Evolutionary conservation across 352 stramenopile genomes (phyloP).

Genomic region (Plasmopara viticola): DNA sequence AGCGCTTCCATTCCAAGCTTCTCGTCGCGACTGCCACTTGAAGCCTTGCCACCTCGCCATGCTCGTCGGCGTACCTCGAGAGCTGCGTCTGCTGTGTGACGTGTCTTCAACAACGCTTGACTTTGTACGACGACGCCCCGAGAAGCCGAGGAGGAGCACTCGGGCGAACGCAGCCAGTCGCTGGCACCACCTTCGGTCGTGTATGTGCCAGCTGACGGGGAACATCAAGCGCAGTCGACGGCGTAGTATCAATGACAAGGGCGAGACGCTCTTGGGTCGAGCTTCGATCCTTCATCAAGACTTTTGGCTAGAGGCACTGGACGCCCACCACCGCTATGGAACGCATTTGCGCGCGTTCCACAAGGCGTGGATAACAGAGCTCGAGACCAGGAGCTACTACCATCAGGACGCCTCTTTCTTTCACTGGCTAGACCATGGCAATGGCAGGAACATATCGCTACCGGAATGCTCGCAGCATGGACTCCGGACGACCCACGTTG

Average conservation of each 20-base stretch:
- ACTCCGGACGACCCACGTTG: conserved; percentile 37
- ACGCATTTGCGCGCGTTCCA: conserved; percentile 67
- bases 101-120: conserved; percentile 1
- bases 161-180: conserved; percentile 1
- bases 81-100: conserved; percentile 5
- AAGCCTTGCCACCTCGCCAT: conserved; percentile 1
- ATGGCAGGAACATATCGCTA: conserved; percentile 35
- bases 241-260: conserved; percentile 3
- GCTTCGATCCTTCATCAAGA: conserved; percentile 55
- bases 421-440: conserved; percentile 61
- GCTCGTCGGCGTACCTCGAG: conserved; percentile 11
- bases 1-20: conserved; percentile 5
- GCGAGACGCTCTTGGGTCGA: conserved; percentile 1
- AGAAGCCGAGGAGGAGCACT: conserved; percentile 3
- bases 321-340: conserved; percentile 67
- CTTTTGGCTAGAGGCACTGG: conserved; percentile 71
- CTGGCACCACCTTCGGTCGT: conserved; percentile 30
- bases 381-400: conserved; percentile 3
- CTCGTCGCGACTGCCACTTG: not conserved
- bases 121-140: conserved; percentile 12
- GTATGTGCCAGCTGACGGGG: conserved; percentile 27
- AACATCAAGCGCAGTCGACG: conserved; percentile 20
- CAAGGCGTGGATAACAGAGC: conserved; percentile 50
- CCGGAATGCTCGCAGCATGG: conserved; percentile 46
- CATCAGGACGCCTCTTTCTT: conserved; percentile 46